These are phyloP conservation scores for Solanum medicagineum DNA, from an alignment of 257 asterid genomes.

Conservation along the genomic window DNA sequence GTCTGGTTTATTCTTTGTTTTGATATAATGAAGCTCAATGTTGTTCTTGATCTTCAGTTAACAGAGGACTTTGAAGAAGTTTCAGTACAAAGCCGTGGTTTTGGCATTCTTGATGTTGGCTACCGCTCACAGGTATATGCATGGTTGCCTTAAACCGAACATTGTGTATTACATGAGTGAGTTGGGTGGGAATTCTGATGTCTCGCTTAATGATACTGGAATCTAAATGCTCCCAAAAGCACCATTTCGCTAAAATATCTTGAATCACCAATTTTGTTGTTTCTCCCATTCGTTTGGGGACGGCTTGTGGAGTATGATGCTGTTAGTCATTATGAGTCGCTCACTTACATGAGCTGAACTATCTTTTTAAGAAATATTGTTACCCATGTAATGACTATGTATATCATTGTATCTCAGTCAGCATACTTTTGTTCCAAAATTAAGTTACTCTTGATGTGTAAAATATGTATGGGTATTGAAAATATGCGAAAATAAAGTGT, in stretches of 20 bases:
- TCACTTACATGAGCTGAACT: background rate
- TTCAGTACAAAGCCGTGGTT: slow-evolving; percentile 75
- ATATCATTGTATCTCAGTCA: background rate
- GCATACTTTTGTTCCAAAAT: background rate
- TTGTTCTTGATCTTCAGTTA: slow-evolving; percentile 28
- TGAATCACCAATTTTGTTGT: background rate
- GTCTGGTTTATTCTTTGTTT: background rate
- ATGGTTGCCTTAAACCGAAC: background rate
- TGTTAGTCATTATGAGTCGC: background rate
- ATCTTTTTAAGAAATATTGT: background rate
- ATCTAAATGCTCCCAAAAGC: background rate
- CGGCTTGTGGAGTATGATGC: background rate
- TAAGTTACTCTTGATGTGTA: background rate
- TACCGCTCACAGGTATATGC: slow-evolving; percentile 57
- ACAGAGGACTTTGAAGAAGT: slow-evolving; percentile 72
- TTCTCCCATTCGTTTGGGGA: background rate
- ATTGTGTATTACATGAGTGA: background rate
- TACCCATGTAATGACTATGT: background rate
- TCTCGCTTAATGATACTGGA: background rate
- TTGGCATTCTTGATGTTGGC: slow-evolving; percentile 88
- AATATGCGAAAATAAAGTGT: background rate
- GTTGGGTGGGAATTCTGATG: background rate
- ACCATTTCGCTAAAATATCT: background rate
- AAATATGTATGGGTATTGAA: background rate
- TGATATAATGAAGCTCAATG: background rate